Percentiles rank a stretch among this genome's conserved stretches.
Conservation (phyloP, 2,329 filamentous ascomycete genomes). For the Lizonia empirigonia region DNA sequence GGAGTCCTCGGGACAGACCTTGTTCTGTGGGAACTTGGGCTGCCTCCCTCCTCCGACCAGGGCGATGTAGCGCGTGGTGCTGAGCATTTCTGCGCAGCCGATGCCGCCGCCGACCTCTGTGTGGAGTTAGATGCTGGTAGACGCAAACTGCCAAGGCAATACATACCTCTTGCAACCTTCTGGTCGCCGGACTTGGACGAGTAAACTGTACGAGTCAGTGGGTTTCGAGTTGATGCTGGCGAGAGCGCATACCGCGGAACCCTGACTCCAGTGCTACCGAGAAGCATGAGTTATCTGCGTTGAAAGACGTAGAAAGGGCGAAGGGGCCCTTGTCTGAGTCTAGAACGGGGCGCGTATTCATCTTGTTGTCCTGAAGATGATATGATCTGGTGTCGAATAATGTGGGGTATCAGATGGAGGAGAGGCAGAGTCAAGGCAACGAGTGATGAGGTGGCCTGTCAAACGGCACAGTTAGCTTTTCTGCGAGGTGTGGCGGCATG, state of each 20-base stretch:
- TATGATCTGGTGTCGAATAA: background rate
- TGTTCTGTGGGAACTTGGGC: slow-evolving; percentile 86
- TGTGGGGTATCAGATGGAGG: slow-evolving; percentile 22
- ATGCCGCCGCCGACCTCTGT: slow-evolving; percentile 66
- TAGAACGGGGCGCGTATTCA: slow-evolving; percentile 90
- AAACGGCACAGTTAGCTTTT: slow-evolving; percentile 21
- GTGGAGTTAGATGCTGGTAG: slow-evolving; percentile 20
- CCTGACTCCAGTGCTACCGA: slow-evolving; percentile 84
- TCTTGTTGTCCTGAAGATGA: slow-evolving; percentile 47
- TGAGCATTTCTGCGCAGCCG: slow-evolving; percentile 83
- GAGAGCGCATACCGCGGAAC: slow-evolving; percentile 73
- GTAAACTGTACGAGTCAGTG: slow-evolving; percentile 38
- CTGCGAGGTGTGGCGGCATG: slow-evolving; percentile 25
- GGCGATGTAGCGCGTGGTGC: slow-evolving; percentile 83
- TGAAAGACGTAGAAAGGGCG: slow-evolving; percentile 85
- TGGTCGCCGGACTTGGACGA: slow-evolving; percentile 39
- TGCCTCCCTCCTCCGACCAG: slow-evolving; percentile 86
- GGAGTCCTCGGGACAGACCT: slow-evolving; percentile 57
- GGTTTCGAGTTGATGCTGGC: background rate
- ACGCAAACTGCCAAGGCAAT: background rate
- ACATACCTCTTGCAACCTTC: slow-evolving; percentile 39
- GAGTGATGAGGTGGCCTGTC: slow-evolving; percentile 18
- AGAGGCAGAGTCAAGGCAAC: slow-evolving; percentile 15
- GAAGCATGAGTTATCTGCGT: slow-evolving; percentile 83
- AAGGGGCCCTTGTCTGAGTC: slow-evolving; percentile 75